Conservation (phyloP, 805 yeast species). For the Cyberlindnera americana region DNA sequence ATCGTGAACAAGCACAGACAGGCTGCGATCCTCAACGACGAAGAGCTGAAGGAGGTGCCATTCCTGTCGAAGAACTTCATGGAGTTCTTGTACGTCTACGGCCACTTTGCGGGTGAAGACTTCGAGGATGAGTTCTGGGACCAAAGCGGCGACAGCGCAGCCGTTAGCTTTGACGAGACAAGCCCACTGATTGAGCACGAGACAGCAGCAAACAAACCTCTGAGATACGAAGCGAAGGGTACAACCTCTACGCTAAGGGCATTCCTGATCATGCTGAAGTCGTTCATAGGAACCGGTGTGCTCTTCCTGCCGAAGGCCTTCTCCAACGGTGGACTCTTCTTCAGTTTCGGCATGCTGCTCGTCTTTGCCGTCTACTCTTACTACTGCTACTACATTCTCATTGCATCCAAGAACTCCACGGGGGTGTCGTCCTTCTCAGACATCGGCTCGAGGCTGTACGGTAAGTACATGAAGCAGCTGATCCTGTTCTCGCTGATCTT, state of each 20-base stretch:
- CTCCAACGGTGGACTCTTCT: slow-evolving; percentile 65
- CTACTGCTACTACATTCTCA: slow-evolving; percentile 72
- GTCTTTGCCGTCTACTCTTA: slow-evolving; percentile 68
- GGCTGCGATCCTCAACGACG: slow-evolving; percentile 22
- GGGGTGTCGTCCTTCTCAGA: slow-evolving; percentile 77
- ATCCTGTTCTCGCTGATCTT: slow-evolving; percentile 62
- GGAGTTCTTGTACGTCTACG: slow-evolving; percentile 74
- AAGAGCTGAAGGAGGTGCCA: slow-evolving; percentile 35
- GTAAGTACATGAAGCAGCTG: slow-evolving; percentile 58
- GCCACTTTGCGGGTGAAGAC: slow-evolving; percentile 85
- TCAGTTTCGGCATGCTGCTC: slow-evolving; percentile 48
- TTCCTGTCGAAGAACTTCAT: slow-evolving; percentile 67
- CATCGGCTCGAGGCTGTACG: slow-evolving; percentile 62
- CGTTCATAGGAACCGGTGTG: slow-evolving; percentile 77
- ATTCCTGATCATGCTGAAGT: slow-evolving; percentile 65
- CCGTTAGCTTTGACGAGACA: slow-evolving; percentile 26
- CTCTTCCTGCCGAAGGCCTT: slow-evolving; percentile 68
- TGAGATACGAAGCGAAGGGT: slow-evolving; percentile 40
- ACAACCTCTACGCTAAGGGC: slow-evolving; percentile 74
- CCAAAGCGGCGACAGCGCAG: slow-evolving; percentile 32
- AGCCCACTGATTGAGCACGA: slow-evolving; percentile 25
- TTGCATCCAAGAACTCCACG: slow-evolving; percentile 53
- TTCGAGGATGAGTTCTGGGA: slow-evolving; percentile 64
- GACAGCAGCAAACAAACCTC: slow-evolving; percentile 8
- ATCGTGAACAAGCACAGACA: slow-evolving; percentile 38